Evolutionary conservation across 2,329 filamentous ascomycete species (phyloP).

Genomic region (Trichophaea hybrida): DNA sequence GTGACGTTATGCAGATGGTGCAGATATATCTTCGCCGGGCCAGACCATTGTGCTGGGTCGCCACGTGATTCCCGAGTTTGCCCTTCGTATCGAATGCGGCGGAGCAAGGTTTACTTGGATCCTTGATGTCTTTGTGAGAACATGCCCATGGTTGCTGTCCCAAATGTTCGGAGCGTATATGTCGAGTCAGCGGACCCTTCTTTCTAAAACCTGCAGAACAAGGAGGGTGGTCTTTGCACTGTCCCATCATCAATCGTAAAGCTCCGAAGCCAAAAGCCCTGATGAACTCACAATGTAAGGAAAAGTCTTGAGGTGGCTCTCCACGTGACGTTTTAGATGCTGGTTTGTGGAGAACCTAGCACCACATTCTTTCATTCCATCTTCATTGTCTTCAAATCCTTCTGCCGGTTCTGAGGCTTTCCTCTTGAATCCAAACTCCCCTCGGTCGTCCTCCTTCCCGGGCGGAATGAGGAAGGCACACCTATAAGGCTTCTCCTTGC

Average conservation of each 20-base stretch:
- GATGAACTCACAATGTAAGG: slow-evolving; percentile 17
- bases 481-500: slow-evolving; percentile 12
- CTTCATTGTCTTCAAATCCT: background rate
- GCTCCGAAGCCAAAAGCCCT: background rate
- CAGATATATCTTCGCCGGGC: slow-evolving; percentile 13
- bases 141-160: slow-evolving; percentile 19
- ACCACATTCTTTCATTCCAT: slow-evolving; percentile 16
- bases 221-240: slow-evolving; percentile 21
- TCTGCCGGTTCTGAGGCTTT: slow-evolving; percentile 7
- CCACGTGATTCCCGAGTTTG: slow-evolving; percentile 19
- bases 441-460: slow-evolving; percentile 15
- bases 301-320: slow-evolving; percentile 18
- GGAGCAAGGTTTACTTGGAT: slow-evolving; percentile 9
- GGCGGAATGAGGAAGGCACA: slow-evolving; percentile 17
- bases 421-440: slow-evolving; percentile 21
- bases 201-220: slow-evolving; percentile 21
- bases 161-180: slow-evolving; percentile 17
- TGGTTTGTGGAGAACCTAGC: slow-evolving; percentile 20
- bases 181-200: slow-evolving; percentile 20
- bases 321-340: slow-evolving; percentile 22
- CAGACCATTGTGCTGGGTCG: slow-evolving; percentile 17
- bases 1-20: slow-evolving; percentile 13
- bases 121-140: slow-evolving; percentile 12
- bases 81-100: slow-evolving; percentile 21
- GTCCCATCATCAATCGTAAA: background rate